These are phyloP conservation scores for Naematelia encephala DNA, from an alignment of 768 basidiomycete species.

Conservation along the genomic window DNA sequence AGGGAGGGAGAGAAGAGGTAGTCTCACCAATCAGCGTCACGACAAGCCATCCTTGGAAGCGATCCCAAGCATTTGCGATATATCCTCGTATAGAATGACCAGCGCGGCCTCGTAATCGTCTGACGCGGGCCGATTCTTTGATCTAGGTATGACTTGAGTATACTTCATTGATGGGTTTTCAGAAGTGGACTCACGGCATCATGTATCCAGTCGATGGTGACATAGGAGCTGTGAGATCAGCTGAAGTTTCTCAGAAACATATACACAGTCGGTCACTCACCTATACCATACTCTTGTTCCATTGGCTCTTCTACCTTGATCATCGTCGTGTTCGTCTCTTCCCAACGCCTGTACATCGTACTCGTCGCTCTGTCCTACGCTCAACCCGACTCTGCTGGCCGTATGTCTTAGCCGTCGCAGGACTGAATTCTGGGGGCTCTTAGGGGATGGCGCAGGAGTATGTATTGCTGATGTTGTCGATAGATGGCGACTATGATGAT, in stretches of 20 bases:
- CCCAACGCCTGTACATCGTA: slow-evolving; percentile 25
- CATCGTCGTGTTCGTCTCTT: slow-evolving; percentile 37
- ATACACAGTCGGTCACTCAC: slow-evolving; percentile 17
- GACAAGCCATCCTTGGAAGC: slow-evolving; percentile 80
- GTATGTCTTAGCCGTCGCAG: slow-evolving; percentile 29
- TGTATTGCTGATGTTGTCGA: slow-evolving; percentile 7
- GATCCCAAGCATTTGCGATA: slow-evolving; percentile 64
- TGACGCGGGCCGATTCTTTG: slow-evolving; percentile 82
- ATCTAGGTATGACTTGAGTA: slow-evolving; percentile 55
- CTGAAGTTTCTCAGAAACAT: slow-evolving; percentile 4
- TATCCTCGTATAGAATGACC: slow-evolving; percentile 63
- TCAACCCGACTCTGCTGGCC: slow-evolving; percentile 35
- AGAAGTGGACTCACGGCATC: slow-evolving; percentile 65
- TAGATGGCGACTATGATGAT: background rate
- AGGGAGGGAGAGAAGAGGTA: background rate
- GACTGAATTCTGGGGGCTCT: slow-evolving; percentile 26
- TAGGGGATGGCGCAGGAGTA: slow-evolving; percentile 6
- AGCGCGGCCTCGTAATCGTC: slow-evolving; percentile 60
- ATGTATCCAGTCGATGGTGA: slow-evolving; percentile 93
- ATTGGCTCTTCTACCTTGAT: slow-evolving; percentile 65
- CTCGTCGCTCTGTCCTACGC: slow-evolving; percentile 25
- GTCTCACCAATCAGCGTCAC: slow-evolving; percentile 70
- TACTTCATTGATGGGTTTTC: background rate
- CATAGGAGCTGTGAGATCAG: slow-evolving; percentile 56
- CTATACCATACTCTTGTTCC: slow-evolving; percentile 60